Conservation (phyloP, 805 yeast genomes). For the Maudiozyma serrabonitensis region DNA sequence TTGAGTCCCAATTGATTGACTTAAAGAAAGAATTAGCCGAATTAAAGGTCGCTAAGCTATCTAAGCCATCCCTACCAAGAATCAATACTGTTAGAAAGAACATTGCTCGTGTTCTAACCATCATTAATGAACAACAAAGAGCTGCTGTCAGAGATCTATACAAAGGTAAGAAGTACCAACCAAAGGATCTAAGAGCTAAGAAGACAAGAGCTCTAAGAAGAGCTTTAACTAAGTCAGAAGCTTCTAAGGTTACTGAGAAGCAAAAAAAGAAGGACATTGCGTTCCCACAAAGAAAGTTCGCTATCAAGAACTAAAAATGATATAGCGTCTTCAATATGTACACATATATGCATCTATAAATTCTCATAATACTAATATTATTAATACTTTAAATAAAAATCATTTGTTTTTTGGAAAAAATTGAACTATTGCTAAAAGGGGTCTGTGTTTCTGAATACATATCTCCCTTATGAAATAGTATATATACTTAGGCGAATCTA, state of each 20-base stretch:
- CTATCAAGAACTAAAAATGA: constrained; percentile 82
- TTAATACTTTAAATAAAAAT: too few species aligned
- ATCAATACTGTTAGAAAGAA: constrained; percentile 95
- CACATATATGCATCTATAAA: background rate
- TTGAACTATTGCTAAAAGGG: too few species aligned
- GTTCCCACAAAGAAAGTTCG: constrained; percentile 97
- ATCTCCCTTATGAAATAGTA: too few species aligned
- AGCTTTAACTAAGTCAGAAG: constrained; percentile 82
- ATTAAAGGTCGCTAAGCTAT: constrained; percentile 91
- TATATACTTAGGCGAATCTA: too few species aligned
- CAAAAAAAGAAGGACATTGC: constrained; percentile 87
- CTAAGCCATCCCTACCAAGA: constrained; percentile 89
- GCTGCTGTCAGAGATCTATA: constrained; percentile 89
- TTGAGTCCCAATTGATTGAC: constrained; percentile 87
- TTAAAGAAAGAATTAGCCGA: constrained; percentile 93
- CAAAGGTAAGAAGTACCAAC: constrained; percentile 90
- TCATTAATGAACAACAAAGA: constrained; percentile 95
- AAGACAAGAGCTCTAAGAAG: constrained; percentile 99
- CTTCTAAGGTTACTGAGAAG: constrained; percentile 71
- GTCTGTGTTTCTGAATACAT: too few species aligned
- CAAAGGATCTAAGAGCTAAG: constrained; percentile 98
- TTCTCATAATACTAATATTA: background rate
- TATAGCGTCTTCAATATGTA: background rate
- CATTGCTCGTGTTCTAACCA: constrained; percentile 96
- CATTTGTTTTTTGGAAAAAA: too few species aligned